These are phyloP conservation scores for Ettlia oleoabundans DNA, from an alignment of 139 green algal genomes.

Conservation along the genomic window DNA sequence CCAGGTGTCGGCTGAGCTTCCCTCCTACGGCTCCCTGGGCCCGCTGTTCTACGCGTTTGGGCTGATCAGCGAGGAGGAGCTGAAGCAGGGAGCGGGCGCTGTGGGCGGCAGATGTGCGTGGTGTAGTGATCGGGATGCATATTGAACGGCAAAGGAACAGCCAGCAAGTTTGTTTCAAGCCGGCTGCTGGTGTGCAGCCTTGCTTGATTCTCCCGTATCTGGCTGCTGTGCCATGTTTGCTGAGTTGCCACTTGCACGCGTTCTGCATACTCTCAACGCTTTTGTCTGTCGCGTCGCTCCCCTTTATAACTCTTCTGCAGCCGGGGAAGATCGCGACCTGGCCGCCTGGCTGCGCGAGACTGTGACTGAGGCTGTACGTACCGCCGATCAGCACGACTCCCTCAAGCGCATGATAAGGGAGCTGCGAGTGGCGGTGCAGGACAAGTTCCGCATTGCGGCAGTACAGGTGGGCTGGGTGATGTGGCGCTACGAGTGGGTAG, in stretches of 20 bases:
- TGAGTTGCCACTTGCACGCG: no score
- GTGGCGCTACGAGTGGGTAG: not conserved
- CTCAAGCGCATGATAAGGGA: constrained; percentile 70
- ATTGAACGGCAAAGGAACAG: no score
- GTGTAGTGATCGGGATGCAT: not conserved
- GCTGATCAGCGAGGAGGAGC: constrained; percentile 79
- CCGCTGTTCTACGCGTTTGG: constrained; percentile 88
- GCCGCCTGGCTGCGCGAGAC: constrained; percentile 73
- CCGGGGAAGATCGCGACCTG: constrained; percentile 42
- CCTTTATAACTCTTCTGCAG: not conserved
- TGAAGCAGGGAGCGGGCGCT: constrained; percentile 44
- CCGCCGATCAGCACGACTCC: constrained; percentile 76
- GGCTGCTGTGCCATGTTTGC: no score
- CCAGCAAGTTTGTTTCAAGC: no score
- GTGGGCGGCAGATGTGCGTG: constrained; percentile 4
- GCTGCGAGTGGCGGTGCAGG: constrained; percentile 62
- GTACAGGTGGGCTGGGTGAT: constrained; percentile 73
- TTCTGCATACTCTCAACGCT: no score
- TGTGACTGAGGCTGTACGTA: constrained; percentile 72
- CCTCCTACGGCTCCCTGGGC: constrained; percentile 70
- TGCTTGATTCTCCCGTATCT: not conserved
- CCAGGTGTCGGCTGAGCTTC: constrained; percentile 65
- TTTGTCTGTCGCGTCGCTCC: not conserved
- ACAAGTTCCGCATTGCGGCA: constrained; percentile 65
- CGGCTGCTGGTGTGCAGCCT: no score